Evolutionary conservation across 129 eudicot species (phyloP).

Genomic region (Saposhnikovia divaricata): DNA sequence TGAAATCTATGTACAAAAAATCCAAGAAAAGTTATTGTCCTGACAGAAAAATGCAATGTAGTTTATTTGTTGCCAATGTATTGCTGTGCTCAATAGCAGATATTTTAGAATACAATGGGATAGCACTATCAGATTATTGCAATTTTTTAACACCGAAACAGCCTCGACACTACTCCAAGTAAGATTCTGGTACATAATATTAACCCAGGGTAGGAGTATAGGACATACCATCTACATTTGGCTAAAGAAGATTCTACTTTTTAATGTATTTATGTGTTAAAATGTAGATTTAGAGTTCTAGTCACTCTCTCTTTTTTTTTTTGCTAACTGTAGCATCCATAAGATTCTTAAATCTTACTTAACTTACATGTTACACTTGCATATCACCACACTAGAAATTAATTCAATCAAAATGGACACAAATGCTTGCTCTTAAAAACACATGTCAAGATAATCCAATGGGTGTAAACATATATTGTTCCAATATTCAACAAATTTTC

Average conservation of each 20-base stretch:
- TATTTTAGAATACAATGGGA: background rate
- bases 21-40: background rate
- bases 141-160: background rate
- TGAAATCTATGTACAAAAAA: background rate
- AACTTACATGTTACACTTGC: no score
- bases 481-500: background rate
- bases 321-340: background rate
- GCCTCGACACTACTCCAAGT: background rate
- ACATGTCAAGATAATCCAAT: background rate
- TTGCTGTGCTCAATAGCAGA: background rate
- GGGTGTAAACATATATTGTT: background rate
- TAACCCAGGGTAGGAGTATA: background rate
- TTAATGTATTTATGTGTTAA: background rate
- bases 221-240: background rate
- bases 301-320: background rate
- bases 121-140: background rate
- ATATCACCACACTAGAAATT: background rate
- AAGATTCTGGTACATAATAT: background rate
- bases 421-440: background rate
- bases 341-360: background rate
- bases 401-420: background rate
- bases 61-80: background rate
- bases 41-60: background rate
- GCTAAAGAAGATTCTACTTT: background rate
- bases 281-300: background rate